Base-by-base conservation (phyloP, 257 asterid species). In the Echites panduratus region DNA sequence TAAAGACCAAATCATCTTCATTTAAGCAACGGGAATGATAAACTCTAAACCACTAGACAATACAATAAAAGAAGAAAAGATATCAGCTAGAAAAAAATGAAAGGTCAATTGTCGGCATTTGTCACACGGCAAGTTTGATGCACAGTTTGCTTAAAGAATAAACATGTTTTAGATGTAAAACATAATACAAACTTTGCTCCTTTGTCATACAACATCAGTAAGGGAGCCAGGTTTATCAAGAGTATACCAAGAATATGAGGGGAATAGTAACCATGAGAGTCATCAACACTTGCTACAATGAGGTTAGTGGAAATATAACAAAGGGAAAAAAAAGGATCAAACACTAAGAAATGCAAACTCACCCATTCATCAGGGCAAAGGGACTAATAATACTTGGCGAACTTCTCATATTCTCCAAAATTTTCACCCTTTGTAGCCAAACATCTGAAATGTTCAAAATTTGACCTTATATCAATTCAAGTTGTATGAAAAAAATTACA, bases 361-460 rank as follows among this genome's bases (percentile, higher is more conserved):
- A 91, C 97, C 97, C 97, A 91, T 91, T 91, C 97, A 17, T 92
- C 96, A 5, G 97, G 97, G 88, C 96, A 91, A 69, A 91, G 97
- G 58, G 96, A 84, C 69, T 92, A 87, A 62, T 89, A 89, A 71
- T 87, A 91, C 72, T 86, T 80, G 63, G 96, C 89, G 10, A 91
- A 91, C 77, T 79, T 89, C 49, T n/a, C n/a, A n/a, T n/a, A n/a
- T n/a, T n/a, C n/a, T n/a, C n/a, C n/a, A n/a, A n/a, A n/a, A n/a
- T n/a, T 91, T 11, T 89, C 96, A 52, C 92, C 94, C 85, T 89
- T 91, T 63, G 88, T 89, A 65, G 93, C 80, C 77, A 82, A 82
- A 69, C 97, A 92, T 82, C 97, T 92, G 81, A 61, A 27, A 22
- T 66, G 41, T 64, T 13, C 10, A 50, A 73, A 9, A 69, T 20